phyloP scores from a whole-genome alignment of 2,329 filamentous ascomycete genomes.

The Colletotrichum sp. region DNA sequence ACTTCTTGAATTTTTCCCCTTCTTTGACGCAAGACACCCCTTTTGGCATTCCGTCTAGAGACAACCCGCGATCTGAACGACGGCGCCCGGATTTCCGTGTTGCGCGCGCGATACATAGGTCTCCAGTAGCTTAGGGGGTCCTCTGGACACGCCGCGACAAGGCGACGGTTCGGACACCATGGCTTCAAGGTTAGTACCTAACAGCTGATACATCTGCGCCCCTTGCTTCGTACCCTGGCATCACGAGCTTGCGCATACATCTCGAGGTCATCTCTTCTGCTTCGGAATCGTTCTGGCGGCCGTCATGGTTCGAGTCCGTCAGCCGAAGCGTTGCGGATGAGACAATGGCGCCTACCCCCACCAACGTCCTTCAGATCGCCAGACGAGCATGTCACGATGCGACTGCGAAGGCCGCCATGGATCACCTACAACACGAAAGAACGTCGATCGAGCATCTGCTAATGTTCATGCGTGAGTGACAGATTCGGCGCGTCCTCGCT shows the following conservation, averaged over 20 bases:
- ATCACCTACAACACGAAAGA: neutral
- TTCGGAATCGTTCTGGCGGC: neutral
- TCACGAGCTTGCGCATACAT: neutral
- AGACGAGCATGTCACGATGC: neutral
- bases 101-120: neutral
- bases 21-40: neutral
- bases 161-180: constrained; percentile 11
- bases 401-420: neutral
- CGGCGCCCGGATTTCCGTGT: neutral
- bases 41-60: neutral
- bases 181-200: constrained; percentile 19
- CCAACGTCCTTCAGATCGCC: neutral
- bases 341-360: neutral
- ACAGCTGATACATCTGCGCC: constrained; percentile 15
- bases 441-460: neutral
- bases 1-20: neutral
- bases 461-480: neutral
- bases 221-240: neutral
- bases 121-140: neutral
- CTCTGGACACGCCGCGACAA: neutral
- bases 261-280: neutral
- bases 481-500: constrained; percentile 73
- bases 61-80: neutral
- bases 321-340: neutral
- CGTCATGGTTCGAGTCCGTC: neutral